Evolutionary conservation across 108 stramenopile genomes (phyloP).

Genomic region (Cyclotella atomus): DNA sequence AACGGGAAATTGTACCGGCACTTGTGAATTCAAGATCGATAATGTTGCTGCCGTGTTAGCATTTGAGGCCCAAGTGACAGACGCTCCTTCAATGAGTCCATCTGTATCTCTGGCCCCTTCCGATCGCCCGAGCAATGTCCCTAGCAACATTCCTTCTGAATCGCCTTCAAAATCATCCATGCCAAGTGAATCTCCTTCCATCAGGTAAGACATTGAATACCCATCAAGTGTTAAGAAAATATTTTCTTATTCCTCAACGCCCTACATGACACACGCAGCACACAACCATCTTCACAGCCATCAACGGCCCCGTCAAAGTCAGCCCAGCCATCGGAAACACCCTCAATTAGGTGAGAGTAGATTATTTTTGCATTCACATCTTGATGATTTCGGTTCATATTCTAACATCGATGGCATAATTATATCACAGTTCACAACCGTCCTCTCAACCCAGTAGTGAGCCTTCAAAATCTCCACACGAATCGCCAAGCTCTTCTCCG

Average conservation of each 20-base stretch:
- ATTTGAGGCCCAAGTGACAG: constrained; percentile 2
- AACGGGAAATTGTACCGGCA: neutral
- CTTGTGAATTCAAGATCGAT: constrained; percentile 5
- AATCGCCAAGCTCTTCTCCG: neutral
- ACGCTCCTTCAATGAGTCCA: constrained; percentile 9
- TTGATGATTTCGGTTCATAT: too few species aligned
- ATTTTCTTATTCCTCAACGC: neutral
- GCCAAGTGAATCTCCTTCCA: neutral
- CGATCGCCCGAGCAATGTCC: neutral
- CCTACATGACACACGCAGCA: too few species aligned
- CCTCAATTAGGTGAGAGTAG: neutral
- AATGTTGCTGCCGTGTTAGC: neutral
- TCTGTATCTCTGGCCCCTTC: neutral
- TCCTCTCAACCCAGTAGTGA: constrained; percentile 3
- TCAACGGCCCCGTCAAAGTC: neutral
- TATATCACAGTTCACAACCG: neutral
- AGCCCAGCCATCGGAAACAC: neutral
- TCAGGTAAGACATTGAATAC: neutral
- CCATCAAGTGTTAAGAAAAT: neutral
- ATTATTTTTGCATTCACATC: neutral
- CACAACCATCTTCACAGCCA: neutral
- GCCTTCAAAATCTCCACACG: neutral
- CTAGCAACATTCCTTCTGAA: neutral
- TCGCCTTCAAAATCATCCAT: neutral
- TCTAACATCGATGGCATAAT: too few species aligned